These are phyloP conservation scores for Xylariaceae sp. DNA, from an alignment of 2,329 filamentous ascomycete species.

Conservation along the genomic window DNA sequence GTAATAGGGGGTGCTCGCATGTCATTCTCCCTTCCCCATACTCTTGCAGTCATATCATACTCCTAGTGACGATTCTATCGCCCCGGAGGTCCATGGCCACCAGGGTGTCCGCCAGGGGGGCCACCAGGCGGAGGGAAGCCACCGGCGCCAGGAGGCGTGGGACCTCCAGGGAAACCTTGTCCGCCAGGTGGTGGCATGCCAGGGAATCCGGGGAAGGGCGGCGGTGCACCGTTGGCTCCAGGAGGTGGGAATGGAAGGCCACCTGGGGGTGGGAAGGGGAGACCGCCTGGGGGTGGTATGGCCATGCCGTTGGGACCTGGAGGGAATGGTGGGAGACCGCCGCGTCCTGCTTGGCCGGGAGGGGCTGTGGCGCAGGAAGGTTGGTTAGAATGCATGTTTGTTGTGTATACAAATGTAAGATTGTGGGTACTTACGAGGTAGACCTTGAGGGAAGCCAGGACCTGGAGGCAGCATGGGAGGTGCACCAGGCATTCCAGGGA, in stretches of 20 bases:
- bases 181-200: constrained; percentile 39
- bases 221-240: constrained; percentile 41
- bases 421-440: constrained; percentile 50
- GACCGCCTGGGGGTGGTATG: constrained; percentile 44
- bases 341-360: constrained; percentile 34
- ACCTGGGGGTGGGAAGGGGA: constrained; percentile 32
- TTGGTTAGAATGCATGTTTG: constrained; percentile 11
- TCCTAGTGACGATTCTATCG: constrained; percentile 22
- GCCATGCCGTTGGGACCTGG: constrained; percentile 36
- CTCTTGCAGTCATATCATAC: no score
- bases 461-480: constrained; percentile 45
- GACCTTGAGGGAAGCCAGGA: constrained; percentile 43
- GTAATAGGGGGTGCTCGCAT: no score
- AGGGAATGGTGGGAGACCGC: constrained; percentile 40
- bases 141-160: constrained; percentile 31
- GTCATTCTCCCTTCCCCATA: no score
- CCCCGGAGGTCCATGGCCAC: constrained; percentile 35
- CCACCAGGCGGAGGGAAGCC: constrained; percentile 31
- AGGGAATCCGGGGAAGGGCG: constrained; percentile 47
- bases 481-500: constrained; percentile 39
- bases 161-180: constrained; percentile 37
- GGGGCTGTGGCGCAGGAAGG: constrained; percentile 41
- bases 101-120: constrained; percentile 27
- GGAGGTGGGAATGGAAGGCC: constrained; percentile 33
- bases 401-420: constrained; percentile 4